A percentile compares a stretch with the other conserved stretches of the same genome.
phyloP scores from a whole-genome alignment of 768 basidiomycete genomes.

The Tulasnella sp. region DNA sequence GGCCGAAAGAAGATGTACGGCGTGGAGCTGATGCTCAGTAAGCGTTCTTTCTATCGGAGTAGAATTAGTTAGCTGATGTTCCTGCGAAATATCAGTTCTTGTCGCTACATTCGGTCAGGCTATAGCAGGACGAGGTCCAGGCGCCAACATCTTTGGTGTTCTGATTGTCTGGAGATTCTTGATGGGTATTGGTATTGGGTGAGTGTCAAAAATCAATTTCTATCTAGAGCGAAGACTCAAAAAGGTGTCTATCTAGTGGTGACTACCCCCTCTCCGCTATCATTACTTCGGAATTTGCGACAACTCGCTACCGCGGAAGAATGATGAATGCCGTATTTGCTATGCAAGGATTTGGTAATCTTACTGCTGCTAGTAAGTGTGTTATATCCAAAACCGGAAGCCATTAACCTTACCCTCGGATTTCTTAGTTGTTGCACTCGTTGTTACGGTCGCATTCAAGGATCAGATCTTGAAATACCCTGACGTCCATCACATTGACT shows the following conservation, averaged over 20 bases:
- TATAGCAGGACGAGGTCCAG: slow-evolving; percentile 51
- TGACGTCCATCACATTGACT: slow-evolving; percentile 44
- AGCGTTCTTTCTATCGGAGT: not conserved
- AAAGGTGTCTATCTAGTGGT: slow-evolving; percentile 80
- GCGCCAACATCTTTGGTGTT: slow-evolving; percentile 58
- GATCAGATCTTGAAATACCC: slow-evolving; percentile 35
- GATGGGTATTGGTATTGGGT: slow-evolving; percentile 30
- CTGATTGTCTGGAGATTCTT: slow-evolving; percentile 78
- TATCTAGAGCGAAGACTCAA: slow-evolving; percentile 22
- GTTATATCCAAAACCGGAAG: too few relatives aligned
- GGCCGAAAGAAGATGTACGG: slow-evolving; percentile 44
- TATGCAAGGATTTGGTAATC: slow-evolving; percentile 77
- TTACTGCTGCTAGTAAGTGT: slow-evolving; percentile 33
- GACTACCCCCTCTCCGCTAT: slow-evolving; percentile 79
- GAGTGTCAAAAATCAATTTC: not conserved
- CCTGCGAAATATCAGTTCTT: slow-evolving; percentile 35
- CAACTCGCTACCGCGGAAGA: slow-evolving; percentile 61
- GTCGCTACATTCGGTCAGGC: slow-evolving; percentile 69
- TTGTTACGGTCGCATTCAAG: slow-evolving; percentile 60
- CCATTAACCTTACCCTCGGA: too few relatives aligned
- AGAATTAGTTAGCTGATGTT: not conserved
- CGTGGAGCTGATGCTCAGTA: slow-evolving; percentile 57
- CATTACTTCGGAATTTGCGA: slow-evolving; percentile 72
- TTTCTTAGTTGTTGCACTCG: slow-evolving; percentile 51
- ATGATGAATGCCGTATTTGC: slow-evolving; percentile 87